A percentile compares a stretch with the other conserved stretches of the same genome.
These are phyloP conservation scores for Orbilia oligospora DNA, from an alignment of 2,329 filamentous ascomycete species.

Conservation along the genomic window DNA sequence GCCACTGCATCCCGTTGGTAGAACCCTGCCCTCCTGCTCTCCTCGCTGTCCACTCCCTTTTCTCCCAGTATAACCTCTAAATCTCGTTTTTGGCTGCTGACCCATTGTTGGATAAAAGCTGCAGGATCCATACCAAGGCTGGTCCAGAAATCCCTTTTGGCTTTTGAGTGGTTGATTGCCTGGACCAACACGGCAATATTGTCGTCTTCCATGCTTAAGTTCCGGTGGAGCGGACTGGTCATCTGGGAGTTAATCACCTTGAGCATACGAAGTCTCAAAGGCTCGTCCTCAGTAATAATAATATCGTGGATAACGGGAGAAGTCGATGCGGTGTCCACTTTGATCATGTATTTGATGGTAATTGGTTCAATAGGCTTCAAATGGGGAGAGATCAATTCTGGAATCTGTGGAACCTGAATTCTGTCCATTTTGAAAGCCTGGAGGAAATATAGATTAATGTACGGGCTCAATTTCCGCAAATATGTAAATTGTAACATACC, in stretches of 20 bases:
- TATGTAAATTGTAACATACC: slow-evolving; percentile 70
- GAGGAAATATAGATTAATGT: slow-evolving; percentile 24
- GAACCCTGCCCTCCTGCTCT: slow-evolving; percentile 67
- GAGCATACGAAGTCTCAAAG: slow-evolving; percentile 77
- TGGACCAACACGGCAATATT: slow-evolving; percentile 87
- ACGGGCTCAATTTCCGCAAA: neutral
- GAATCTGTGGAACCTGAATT: slow-evolving; percentile 87
- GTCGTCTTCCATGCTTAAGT: slow-evolving; percentile 84
- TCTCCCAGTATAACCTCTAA: slow-evolving; percentile 90
- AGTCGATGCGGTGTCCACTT: slow-evolving; percentile 87
- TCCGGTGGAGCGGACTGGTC: slow-evolving; percentile 80
- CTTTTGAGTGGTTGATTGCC: slow-evolving; percentile 85
- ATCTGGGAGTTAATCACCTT: slow-evolving; percentile 78
- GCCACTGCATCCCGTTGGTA: slow-evolving; percentile 62
- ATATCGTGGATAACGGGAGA: slow-evolving; percentile 92
- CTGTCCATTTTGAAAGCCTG: slow-evolving; percentile 82
- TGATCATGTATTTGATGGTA: slow-evolving; percentile 90
- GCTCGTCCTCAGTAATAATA: slow-evolving; percentile 85
- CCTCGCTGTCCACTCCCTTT: slow-evolving; percentile 74
- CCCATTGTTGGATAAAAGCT: slow-evolving; percentile 87
- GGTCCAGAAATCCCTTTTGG: slow-evolving; percentile 89
- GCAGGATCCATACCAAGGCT: slow-evolving; percentile 85
- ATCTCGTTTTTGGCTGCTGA: slow-evolving; percentile 90
- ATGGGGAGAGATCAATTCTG: slow-evolving; percentile 83
- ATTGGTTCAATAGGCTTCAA: slow-evolving; percentile 84